phyloP scores from a whole-genome alignment of 257 asterid species.

The Rhazya stricta region DNA sequence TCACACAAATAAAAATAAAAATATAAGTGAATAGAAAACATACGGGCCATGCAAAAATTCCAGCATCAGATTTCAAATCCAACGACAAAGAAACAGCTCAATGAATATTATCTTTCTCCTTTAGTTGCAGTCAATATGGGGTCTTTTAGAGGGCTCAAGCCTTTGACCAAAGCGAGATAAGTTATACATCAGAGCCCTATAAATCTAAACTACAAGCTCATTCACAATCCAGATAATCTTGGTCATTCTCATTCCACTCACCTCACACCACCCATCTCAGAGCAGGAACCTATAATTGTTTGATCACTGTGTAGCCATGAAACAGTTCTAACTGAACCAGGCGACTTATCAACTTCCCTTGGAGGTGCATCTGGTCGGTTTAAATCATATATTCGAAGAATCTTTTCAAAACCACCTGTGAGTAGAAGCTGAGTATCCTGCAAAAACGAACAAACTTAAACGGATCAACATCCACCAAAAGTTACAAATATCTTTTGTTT shows the following conservation, averaged over 20 bases:
- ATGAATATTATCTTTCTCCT: not conserved
- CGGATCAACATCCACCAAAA: not conserved
- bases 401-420: conserved; percentile 88
- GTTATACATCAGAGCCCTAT: not conserved
- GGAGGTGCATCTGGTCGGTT: conserved; percentile 83
- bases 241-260: conserved; percentile 16
- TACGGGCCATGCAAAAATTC: not conserved
- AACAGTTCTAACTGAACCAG: conserved; percentile 81
- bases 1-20: no score
- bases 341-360: conserved; percentile 79
- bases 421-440: conserved; percentile 72
- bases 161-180: not conserved
- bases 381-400: conserved; percentile 74
- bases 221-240: not conserved
- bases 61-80: not conserved
- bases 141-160: not conserved
- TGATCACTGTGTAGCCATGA: conserved; percentile 95
- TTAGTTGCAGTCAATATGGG: not conserved
- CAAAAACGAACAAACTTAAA: conserved; percentile 18
- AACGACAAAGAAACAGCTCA: not conserved
- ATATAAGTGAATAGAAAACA: not conserved
- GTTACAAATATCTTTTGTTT: not conserved
- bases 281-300: conserved; percentile 82
- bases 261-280: conserved; percentile 93
- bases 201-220: not conserved